Conservation (phyloP, 1,284 basidiomycete species). For the Termitomyces sp. region DNA sequence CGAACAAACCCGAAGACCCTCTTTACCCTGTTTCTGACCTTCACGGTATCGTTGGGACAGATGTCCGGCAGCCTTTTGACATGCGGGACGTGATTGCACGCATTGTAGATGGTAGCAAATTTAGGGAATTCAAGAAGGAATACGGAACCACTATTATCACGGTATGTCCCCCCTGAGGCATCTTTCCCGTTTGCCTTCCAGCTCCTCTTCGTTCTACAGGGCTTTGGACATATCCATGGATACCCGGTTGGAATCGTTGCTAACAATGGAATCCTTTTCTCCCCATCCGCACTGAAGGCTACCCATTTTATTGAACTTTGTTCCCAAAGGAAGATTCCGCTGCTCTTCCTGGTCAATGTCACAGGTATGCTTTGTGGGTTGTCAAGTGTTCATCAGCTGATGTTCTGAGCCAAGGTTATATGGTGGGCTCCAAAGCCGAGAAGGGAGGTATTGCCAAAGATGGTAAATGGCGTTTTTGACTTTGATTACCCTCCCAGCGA, state of each 20-base stretch:
- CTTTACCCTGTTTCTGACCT: constrained; percentile 79
- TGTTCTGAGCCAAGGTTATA: constrained; percentile 56
- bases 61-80: constrained; percentile 84
- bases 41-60: constrained; percentile 88
- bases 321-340: constrained; percentile 84
- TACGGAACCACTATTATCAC: constrained; percentile 90
- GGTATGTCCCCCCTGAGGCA: constrained; percentile 35
- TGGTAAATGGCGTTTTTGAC: constrained; percentile 41
- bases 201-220: constrained; percentile 38
- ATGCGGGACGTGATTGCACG: constrained; percentile 92
- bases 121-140: constrained; percentile 94
- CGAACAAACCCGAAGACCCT: constrained; percentile 61
- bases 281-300: constrained; percentile 88
- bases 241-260: constrained; percentile 87
- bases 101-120: constrained; percentile 86
- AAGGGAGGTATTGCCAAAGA: constrained; percentile 95
- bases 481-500: background rate
- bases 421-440: constrained; percentile 94
- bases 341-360: constrained; percentile 93
- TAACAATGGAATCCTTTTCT: constrained; percentile 94
- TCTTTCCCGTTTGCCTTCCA: background rate
- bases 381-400: background rate
- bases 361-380: constrained; percentile 46
- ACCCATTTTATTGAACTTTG: constrained; percentile 95
- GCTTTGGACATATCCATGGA: constrained; percentile 88